Evolutionary conservation across 208 protist species (phyloP).

Genomic region (Balamuthia mandrillaris): DNA sequence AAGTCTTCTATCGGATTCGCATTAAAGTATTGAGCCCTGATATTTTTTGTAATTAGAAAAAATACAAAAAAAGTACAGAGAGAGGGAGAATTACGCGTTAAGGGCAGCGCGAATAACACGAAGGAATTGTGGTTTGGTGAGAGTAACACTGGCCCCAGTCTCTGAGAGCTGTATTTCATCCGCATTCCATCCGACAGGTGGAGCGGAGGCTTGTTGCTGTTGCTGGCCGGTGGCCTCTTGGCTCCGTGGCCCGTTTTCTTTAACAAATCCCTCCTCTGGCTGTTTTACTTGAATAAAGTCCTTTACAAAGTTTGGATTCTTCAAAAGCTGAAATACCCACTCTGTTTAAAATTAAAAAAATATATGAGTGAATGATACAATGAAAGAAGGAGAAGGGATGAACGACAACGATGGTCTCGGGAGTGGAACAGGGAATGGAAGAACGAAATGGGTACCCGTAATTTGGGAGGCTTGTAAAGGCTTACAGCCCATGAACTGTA

Average conservation of each 20-base stretch:
- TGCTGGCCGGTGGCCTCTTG: not conserved
- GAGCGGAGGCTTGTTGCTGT: not conserved
- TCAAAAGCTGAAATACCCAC: conserved; percentile 34
- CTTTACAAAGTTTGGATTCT: no score
- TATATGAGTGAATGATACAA: not conserved
- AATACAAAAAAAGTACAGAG: not conserved
- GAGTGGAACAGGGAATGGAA: not conserved
- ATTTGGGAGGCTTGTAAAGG: conserved; percentile 27
- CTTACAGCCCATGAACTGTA: conserved; percentile 29
- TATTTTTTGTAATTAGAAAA: not conserved
- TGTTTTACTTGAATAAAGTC: conserved; percentile 24
- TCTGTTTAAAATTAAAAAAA: not conserved
- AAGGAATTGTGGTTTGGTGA: conserved; percentile 23
- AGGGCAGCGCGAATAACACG: not conserved
- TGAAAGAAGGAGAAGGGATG: not conserved
- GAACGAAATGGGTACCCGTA: not conserved
- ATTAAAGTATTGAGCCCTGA: not conserved
- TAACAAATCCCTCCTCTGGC: not conserved
- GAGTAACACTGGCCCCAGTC: conserved; percentile 1
- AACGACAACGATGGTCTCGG: not conserved
- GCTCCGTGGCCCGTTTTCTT: not conserved
- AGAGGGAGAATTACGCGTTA: not conserved
- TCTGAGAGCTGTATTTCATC: not conserved
- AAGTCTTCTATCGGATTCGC: conserved; percentile 47
- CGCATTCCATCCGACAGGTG: not conserved